These are phyloP conservation scores for Zasmidium cellare DNA, from an alignment of 2,329 filamentous ascomycete genomes.

Conservation along the genomic window DNA sequence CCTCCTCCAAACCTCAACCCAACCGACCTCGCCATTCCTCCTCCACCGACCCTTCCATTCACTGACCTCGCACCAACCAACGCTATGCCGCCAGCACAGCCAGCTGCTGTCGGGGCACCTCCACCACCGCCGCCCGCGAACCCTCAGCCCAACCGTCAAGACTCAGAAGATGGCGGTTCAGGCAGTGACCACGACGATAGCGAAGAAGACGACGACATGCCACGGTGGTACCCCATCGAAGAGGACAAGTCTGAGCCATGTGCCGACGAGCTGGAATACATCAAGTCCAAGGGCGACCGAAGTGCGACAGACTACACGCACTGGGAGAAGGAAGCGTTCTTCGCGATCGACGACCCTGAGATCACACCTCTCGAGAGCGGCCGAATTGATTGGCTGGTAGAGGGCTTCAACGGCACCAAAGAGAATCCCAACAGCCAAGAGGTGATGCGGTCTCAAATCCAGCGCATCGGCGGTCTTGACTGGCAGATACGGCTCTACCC, in stretches of 20 bases:
- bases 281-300: constrained; percentile 51
- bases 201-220: constrained; percentile 29
- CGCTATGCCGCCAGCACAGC: background rate
- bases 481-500: constrained; percentile 69
- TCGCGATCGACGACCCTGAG: constrained; percentile 59
- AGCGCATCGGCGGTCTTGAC: constrained; percentile 59
- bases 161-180: constrained; percentile 4
- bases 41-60: background rate
- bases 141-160: background rate
- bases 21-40: background rate
- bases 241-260: constrained; percentile 59
- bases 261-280: constrained; percentile 59
- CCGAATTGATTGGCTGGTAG: constrained; percentile 60
- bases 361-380: constrained; percentile 55
- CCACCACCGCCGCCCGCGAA: background rate
- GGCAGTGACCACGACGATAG: constrained; percentile 25
- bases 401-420: constrained; percentile 60
- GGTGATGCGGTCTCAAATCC: constrained; percentile 59
- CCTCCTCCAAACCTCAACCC: background rate
- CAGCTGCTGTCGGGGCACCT: background rate
- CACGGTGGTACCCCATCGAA: constrained; percentile 43
- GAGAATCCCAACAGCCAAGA: constrained; percentile 60
- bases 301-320: constrained; percentile 60
- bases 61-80: background rate
- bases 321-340: constrained; percentile 60